These are phyloP conservation scores for Paraurostyla sp. DNA, from an alignment of 73 alveolate genomes.

Conservation along the genomic window DNA sequence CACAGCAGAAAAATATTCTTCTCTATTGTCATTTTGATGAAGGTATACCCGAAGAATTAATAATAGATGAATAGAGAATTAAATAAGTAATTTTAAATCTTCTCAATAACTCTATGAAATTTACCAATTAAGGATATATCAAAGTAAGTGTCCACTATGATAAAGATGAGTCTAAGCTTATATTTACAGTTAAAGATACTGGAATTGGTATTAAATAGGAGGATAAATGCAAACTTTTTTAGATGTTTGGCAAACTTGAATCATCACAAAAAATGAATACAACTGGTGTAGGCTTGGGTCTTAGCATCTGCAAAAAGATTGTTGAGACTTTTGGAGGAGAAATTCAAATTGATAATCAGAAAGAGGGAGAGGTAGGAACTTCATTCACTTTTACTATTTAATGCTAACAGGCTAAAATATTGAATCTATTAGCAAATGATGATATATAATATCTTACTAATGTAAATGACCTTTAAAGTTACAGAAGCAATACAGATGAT, in stretches of 20 bases:
- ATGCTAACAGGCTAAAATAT: no score
- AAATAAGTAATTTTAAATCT: neutral
- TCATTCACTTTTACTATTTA: neutral
- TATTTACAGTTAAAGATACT: neutral
- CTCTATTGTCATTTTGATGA: neutral
- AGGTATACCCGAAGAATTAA: neutral
- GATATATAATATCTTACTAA: no score
- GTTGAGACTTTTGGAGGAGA: neutral
- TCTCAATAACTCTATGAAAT: neutral
- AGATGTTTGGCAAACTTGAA: neutral
- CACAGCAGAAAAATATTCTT: no score
- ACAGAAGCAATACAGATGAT: no score
- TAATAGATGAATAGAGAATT: neutral
- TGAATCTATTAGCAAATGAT: no score
- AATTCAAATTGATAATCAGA: neutral
- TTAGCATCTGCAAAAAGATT: neutral
- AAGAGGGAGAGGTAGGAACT: neutral
- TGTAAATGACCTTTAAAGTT: no score
- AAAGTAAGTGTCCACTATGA: neutral
- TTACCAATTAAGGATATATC: neutral
- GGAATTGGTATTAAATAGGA: constrained; percentile 18
- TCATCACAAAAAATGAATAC: neutral
- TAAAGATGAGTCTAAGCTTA: neutral
- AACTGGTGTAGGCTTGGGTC: constrained; percentile 8
- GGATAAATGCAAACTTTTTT: neutral